Percentiles rank a stretch among this genome's conserved stretches.
These are phyloP conservation scores for Ustilago tritici DNA, from an alignment of 1,284 basidiomycete species.

Conservation along the genomic window DNA sequence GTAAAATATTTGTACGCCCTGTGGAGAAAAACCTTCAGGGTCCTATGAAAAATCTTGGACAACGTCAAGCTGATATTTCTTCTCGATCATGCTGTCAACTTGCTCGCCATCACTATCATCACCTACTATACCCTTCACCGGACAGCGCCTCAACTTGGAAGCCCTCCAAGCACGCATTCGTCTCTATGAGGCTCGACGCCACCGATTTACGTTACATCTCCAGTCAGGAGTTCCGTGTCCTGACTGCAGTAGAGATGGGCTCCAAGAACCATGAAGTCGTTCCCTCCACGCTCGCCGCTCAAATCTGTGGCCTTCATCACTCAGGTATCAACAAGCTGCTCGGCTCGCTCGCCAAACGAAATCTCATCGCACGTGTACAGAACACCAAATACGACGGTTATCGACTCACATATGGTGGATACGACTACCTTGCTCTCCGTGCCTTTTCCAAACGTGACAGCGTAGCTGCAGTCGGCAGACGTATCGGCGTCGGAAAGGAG, in stretches of 20 bases:
- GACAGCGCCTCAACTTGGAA: not conserved
- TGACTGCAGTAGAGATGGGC: slow-evolving; percentile 96
- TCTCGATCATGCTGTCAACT: not conserved
- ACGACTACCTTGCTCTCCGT: slow-evolving; percentile 93
- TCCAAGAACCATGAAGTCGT: slow-evolving; percentile 98
- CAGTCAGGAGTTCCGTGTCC: slow-evolving; percentile 90
- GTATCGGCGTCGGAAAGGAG: slow-evolving; percentile 98
- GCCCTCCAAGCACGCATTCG: not conserved
- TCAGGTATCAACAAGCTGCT: slow-evolving; percentile 94
- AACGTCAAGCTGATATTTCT: not conserved
- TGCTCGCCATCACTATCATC: slow-evolving; percentile 8
- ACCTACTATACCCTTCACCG: slow-evolving; percentile 4
- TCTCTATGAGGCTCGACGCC: slow-evolving; percentile 85
- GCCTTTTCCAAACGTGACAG: slow-evolving; percentile 80
- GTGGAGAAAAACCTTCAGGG: slow-evolving; percentile 14
- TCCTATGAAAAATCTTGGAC: slow-evolving; percentile 1
- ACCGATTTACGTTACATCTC: slow-evolving; percentile 94
- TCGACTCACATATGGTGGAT: slow-evolving; percentile 94
- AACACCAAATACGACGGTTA: slow-evolving; percentile 97
- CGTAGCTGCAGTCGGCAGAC: slow-evolving; percentile 80
- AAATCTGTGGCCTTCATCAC: slow-evolving; percentile 88
- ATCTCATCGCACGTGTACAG: slow-evolving; percentile 87
- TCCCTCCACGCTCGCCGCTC: slow-evolving; percentile 86
- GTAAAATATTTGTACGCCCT: not conserved
- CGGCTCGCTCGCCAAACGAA: slow-evolving; percentile 88